phyloP scores from a whole-genome alignment of 768 basidiomycete species.

The Phaeotremella fagi region DNA sequence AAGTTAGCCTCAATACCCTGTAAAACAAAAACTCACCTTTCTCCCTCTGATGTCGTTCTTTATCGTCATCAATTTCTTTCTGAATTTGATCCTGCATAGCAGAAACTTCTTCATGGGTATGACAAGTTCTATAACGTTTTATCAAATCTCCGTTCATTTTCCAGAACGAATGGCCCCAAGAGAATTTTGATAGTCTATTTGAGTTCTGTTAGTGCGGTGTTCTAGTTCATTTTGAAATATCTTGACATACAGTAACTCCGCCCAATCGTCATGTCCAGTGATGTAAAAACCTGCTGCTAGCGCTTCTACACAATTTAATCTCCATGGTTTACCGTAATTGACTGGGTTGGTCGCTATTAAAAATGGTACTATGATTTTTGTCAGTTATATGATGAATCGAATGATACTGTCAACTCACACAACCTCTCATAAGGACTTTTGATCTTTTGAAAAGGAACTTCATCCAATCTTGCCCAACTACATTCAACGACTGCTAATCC shows the following conservation, averaged over 20 bases:
- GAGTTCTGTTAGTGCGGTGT: neutral
- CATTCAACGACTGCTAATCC: slow-evolving; percentile 98
- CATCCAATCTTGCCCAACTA: slow-evolving; percentile 92
- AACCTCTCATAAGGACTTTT: slow-evolving; percentile 86
- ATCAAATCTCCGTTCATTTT: slow-evolving; percentile 71
- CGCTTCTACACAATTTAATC: slow-evolving; percentile 83
- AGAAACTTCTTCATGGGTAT: slow-evolving; percentile 46
- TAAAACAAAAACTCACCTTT: slow-evolving; percentile 27
- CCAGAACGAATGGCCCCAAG: slow-evolving; percentile 87
- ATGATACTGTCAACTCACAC: slow-evolving; percentile 54
- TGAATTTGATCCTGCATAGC: slow-evolving; percentile 48
- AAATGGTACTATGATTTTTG: slow-evolving; percentile 68
- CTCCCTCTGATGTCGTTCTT: slow-evolving; percentile 18
- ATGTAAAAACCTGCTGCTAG: slow-evolving; percentile 92
- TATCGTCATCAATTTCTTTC: slow-evolving; percentile 46
- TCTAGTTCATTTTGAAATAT: neutral
- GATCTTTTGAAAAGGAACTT: slow-evolving; percentile 92
- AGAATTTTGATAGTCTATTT: slow-evolving; percentile 63
- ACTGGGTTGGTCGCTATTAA: slow-evolving; percentile 92
- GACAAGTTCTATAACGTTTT: slow-evolving; percentile 70
- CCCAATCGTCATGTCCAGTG: slow-evolving; percentile 76
- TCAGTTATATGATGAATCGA: neutral
- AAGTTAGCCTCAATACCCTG: neutral
- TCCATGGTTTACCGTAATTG: slow-evolving; percentile 97
- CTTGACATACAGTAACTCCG: slow-evolving; percentile 57